Percentiles rank a stretch among this genome's conserved stretches.
phyloP scores from a whole-genome alignment of 2,329 filamentous ascomycete species.

The Hypoxylon sp. region DNA sequence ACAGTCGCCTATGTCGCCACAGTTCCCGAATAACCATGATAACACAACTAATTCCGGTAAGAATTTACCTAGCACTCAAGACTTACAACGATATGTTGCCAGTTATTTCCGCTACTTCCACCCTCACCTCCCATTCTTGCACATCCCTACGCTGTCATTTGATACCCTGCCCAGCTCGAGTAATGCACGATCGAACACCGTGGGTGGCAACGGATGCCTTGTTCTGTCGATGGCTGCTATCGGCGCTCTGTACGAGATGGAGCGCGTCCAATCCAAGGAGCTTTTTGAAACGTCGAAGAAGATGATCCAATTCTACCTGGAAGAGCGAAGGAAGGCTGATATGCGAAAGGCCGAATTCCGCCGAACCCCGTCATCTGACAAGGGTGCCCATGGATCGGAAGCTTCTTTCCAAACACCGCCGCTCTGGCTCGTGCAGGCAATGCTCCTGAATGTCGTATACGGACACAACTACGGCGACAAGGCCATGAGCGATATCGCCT shows the following conservation, averaged over 20 bases:
- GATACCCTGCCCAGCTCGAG: slow-evolving; percentile 78
- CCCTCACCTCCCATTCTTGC: slow-evolving; percentile 93
- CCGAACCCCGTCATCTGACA: slow-evolving; percentile 61
- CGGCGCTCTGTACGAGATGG: slow-evolving; percentile 81
- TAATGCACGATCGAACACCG: slow-evolving; percentile 68
- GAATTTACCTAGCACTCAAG: slow-evolving; percentile 80
- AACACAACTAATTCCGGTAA: slow-evolving; percentile 64
- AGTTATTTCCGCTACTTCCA: slow-evolving; percentile 94
- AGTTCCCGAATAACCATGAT: slow-evolving; percentile 61
- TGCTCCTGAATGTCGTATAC: slow-evolving; percentile 96
- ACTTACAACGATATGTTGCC: slow-evolving; percentile 89
- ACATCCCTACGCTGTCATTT: slow-evolving; percentile 91
- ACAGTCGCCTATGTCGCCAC: slow-evolving; percentile 66
- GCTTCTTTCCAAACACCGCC: slow-evolving; percentile 80
- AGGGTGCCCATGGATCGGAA: slow-evolving; percentile 64
- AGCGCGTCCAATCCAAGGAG: slow-evolving; percentile 81
- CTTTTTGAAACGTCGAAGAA: slow-evolving; percentile 94
- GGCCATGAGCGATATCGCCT: slow-evolving; percentile 89
- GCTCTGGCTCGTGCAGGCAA: slow-evolving; percentile 95
- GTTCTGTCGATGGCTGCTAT: slow-evolving; percentile 89
- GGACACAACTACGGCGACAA: slow-evolving; percentile 96
- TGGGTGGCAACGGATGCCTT: slow-evolving; percentile 86
- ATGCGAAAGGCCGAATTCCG: slow-evolving; percentile 73
- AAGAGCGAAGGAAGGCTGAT: slow-evolving; percentile 88
- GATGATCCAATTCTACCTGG: slow-evolving; percentile 92